These are phyloP conservation scores for Leccinum truebloodii DNA, from an alignment of 768 basidiomycete genomes.

Conservation along the genomic window DNA sequence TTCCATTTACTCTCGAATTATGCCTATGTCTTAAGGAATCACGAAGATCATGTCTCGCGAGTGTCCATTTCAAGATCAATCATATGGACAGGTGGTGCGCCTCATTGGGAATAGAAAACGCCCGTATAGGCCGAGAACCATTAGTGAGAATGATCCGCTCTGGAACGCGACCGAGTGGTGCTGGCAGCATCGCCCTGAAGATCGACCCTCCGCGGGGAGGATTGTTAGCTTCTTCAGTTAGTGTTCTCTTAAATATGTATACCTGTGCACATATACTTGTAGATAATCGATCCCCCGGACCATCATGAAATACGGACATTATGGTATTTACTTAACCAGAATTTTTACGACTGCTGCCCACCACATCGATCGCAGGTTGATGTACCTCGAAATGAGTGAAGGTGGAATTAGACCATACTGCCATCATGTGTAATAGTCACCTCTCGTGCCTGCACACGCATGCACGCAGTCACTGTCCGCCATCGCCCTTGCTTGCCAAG, in stretches of 20 bases:
- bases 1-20: neutral
- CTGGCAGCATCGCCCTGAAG: constrained; percentile 9
- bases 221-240: neutral
- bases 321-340: neutral
- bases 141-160: constrained; percentile 8
- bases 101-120: neutral
- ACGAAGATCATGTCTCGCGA: constrained; percentile 21
- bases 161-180: constrained; percentile 13
- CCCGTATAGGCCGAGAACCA: constrained; percentile 11
- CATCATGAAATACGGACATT: neutral
- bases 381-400: neutral
- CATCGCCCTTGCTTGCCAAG: too few relatives aligned
- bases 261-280: neutral
- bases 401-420: too few relatives aligned
- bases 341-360: neutral
- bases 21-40: neutral
- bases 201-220: constrained; percentile 15
- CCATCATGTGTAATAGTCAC: too few relatives aligned
- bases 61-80: constrained; percentile 9
- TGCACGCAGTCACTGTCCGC: too few relatives aligned
- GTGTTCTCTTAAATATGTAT: neutral
- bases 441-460: too few relatives aligned
- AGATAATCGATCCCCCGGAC: neutral
- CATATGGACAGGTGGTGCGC: neutral
- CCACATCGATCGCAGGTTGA: neutral